These are phyloP conservation scores for Eucalyptus dawsonii DNA, from an alignment of 345 rosid genomes.

Conservation along the genomic window DNA sequence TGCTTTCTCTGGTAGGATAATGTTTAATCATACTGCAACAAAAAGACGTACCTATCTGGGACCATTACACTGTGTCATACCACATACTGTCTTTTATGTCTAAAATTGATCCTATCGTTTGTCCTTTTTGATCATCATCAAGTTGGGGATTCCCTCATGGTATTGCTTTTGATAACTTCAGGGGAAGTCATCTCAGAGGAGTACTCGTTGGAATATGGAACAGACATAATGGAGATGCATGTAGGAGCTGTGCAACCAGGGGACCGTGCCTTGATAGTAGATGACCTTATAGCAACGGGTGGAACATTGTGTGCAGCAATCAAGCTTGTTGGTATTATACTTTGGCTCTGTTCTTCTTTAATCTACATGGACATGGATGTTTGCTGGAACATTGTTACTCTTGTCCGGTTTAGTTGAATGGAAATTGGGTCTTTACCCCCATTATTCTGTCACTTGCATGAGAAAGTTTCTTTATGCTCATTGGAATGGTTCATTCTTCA, in stretches of 20 bases:
- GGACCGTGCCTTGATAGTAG: slow-evolving; percentile 76
- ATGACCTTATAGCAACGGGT: slow-evolving; percentile 96
- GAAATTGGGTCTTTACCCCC: neutral
- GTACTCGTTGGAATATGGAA: slow-evolving; percentile 95
- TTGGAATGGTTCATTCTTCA: neutral
- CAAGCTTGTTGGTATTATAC: slow-evolving; percentile 71
- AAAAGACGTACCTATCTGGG: neutral
- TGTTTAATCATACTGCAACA: neutral
- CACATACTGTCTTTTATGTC: neutral
- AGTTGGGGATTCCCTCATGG: neutral
- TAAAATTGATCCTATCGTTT: neutral
- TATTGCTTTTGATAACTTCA: slow-evolving; percentile 1
- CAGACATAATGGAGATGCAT: slow-evolving; percentile 92
- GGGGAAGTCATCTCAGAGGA: slow-evolving; percentile 90
- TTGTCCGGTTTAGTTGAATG: neutral
- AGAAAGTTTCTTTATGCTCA: neutral
- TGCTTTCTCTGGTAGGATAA: neutral
- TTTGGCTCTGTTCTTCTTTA: neutral
- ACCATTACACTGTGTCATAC: neutral
- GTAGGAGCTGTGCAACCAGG: slow-evolving; percentile 91
- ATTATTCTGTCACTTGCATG: neutral
- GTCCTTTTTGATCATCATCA: neutral
- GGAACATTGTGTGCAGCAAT: slow-evolving; percentile 89
- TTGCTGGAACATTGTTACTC: neutral
- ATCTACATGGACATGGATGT: neutral